A percentile compares a stretch with the other conserved stretches of the same genome.
phyloP scores from a whole-genome alignment of 306 rosid genomes.

The Hippophae rhamnoides region DNA sequence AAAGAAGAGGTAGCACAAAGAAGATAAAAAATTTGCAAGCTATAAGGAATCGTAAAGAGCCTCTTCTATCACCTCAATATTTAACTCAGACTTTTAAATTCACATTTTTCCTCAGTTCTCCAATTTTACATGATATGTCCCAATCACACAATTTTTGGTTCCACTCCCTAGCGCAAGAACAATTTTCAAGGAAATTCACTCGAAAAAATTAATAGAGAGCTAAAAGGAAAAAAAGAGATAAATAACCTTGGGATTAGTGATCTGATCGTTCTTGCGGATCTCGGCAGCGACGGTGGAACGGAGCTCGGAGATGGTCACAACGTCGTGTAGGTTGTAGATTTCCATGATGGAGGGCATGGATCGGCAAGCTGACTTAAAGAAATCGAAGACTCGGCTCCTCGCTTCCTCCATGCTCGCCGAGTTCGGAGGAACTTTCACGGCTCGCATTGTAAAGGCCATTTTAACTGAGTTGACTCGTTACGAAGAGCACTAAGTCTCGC shows the following conservation, averaged over 20 bases:
- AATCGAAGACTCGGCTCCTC: conserved; percentile 60
- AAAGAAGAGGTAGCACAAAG: too few species aligned
- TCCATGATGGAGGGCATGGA: conserved; percentile 73
- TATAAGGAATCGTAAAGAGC: too few species aligned
- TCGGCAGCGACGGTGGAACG: conserved; percentile 72
- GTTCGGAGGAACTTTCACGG: conserved; percentile 76
- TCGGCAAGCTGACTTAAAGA: conserved; percentile 73
- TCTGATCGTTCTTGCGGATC: conserved; percentile 64
- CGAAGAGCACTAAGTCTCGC: not conserved
- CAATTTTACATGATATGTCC: too few species aligned
- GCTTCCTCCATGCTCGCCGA: conserved; percentile 76
- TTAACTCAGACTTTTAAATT: too few species aligned
- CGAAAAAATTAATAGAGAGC: not conserved
- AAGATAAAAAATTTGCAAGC: too few species aligned
- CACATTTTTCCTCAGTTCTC: too few species aligned
- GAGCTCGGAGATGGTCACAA: conserved; percentile 46
- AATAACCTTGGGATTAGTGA: conserved; percentile 67
- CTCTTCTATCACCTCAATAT: too few species aligned
- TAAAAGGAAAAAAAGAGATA: not conserved
- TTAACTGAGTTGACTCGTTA: conserved; percentile 15
- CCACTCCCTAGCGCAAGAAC: not conserved
- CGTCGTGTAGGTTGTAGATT: conserved; percentile 69
- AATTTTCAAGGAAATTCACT: not conserved
- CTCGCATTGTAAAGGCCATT: conserved; percentile 48
- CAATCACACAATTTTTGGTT: too few species aligned